These are phyloP conservation scores for Vigna hirtella DNA, from an alignment of 306 rosid species.

Conservation along the genomic window DNA sequence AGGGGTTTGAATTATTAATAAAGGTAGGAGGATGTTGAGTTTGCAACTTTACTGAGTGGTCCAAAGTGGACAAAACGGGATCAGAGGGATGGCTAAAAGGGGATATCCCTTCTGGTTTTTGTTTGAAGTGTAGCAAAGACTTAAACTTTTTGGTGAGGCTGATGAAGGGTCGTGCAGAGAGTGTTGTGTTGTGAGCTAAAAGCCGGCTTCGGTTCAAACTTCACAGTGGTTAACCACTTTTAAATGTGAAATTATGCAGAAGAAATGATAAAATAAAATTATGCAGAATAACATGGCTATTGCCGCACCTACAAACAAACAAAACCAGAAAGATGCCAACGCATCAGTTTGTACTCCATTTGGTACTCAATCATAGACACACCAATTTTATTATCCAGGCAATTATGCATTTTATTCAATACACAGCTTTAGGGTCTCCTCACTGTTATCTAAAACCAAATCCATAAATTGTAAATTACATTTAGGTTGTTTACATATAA, in stretches of 20 bases:
- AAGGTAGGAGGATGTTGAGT: constrained; percentile 18
- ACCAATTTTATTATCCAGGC: constrained; percentile 7
- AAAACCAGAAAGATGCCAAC: constrained; percentile 21
- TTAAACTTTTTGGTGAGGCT: constrained; percentile 19
- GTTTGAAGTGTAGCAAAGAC: constrained; percentile 26
- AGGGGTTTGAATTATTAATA: constrained; percentile 30
- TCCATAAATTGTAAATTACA: neutral
- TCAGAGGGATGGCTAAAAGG: constrained; percentile 30
- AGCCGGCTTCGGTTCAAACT: constrained; percentile 4
- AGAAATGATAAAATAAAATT: neutral
- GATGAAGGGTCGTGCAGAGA: constrained; percentile 29
- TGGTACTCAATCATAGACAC: constrained; percentile 6
- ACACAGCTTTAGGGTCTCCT: neutral
- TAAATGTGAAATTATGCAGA: constrained; percentile 3
- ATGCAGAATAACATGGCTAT: neutral
- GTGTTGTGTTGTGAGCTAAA: neutral
- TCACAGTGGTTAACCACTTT: neutral
- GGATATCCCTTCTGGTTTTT: constrained; percentile 40
- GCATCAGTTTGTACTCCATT: neutral
- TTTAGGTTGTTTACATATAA: neutral
- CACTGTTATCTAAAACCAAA: neutral
- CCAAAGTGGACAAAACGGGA: constrained; percentile 44
- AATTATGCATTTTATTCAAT: neutral
- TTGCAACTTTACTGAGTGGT: constrained; percentile 45
- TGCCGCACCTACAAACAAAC: neutral